Base-by-base conservation (phyloP, 306 rosid genomes). In the Hippophae rhamnoides region DNA sequence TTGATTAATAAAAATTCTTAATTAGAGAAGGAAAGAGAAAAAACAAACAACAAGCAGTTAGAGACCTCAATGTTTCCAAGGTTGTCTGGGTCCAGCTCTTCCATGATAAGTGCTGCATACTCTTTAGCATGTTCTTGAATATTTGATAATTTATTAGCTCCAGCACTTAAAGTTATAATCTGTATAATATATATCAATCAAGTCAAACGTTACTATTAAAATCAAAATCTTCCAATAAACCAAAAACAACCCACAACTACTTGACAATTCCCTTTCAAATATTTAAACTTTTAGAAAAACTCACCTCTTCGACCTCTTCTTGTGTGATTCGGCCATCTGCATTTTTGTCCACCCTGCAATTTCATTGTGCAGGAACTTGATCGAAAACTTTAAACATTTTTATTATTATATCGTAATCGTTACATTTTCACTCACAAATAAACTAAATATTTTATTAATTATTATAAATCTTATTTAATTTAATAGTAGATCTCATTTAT, bases 71-170 rank as follows among this genome's bases (percentile, higher is more conserved):
- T 78, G 49, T 68, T 78, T 53, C 98, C 98, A 12, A 83, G 75
- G 71, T 78, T 78, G 76, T 79, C 71, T 8, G 87, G 95, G 44
- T 90, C 98, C 66, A 90, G 78, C 72, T 90, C 98, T 69, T 90
- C 98, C 85, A 85, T 87, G 70, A 90, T 90, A 43, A 90, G 67
- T 10, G 98, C 92, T 53, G 98, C 96, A 53, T 90, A 90, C 74
- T 90, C 98, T 57, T 90, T 85, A 1, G 89, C 76, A 7, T 81
- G 84, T 7, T 87, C 89, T 81, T 85, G 81, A 66, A 90, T 69
- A 62, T 87, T 87, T 11, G 96, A 81, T 27, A 90, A 73, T 78
- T 81, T 76, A 67, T 90, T 90, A 25, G 96, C 98, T 0, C 87
- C 79, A 66, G 98, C 98, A 49, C 96, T 90, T 47, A 83, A 58